Evolutionary conservation across 2,329 filamentous ascomycete species (phyloP).

Genomic region (Penicillium sp.): DNA sequence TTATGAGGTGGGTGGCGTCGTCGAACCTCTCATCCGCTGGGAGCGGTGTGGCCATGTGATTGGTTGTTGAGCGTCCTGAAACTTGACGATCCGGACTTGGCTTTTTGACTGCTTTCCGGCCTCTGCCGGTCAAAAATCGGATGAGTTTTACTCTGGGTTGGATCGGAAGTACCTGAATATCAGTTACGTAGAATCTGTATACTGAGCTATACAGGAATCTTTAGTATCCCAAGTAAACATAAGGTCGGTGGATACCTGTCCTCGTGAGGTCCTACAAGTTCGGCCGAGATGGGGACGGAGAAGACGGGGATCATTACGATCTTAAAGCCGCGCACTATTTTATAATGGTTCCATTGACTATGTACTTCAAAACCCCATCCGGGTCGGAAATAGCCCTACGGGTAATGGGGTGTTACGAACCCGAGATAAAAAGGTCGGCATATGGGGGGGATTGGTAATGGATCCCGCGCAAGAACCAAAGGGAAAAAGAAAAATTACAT

Average conservation of each 20-base stretch:
- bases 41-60: constrained; percentile 18
- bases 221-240: no score
- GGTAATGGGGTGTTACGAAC: background rate
- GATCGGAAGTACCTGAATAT: constrained; percentile 4
- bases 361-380: no score
- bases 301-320: constrained; percentile 2
- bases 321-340: background rate
- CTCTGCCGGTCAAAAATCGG: constrained; percentile 18
- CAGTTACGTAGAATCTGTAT: background rate
- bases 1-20: constrained; percentile 34
- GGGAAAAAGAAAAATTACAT: background rate
- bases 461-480: background rate
- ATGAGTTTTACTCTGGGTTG: constrained; percentile 2
- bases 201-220: no score
- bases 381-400: background rate
- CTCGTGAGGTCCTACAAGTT: background rate
- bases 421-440: background rate
- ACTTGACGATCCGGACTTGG: constrained; percentile 30
- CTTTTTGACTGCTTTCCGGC: constrained; percentile 22
- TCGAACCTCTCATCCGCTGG: constrained; percentile 20
- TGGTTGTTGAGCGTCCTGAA: constrained; percentile 26
- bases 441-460: background rate
- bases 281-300: constrained; percentile 1
- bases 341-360: background rate
- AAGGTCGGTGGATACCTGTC: background rate